These are phyloP conservation scores for Rhizopogon rudus DNA, from an alignment of 768 basidiomycete species.

Conservation along the genomic window DNA sequence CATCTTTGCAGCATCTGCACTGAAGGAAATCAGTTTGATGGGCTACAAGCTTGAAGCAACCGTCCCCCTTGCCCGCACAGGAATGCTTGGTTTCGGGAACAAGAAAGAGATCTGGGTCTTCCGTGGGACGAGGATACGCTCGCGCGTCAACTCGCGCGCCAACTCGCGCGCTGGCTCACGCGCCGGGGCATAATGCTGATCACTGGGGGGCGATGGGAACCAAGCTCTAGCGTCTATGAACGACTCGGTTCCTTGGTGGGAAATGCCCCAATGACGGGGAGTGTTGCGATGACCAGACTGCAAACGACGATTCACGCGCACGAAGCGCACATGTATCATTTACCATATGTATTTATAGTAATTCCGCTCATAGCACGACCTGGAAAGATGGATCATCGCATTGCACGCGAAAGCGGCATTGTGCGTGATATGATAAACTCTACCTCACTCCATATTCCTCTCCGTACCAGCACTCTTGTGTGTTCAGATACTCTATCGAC, in stretches of 20 bases:
- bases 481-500: too few relatives aligned
- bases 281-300: not conserved
- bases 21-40: conserved; percentile 51
- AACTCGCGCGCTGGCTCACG: conserved; percentile 20
- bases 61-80: conserved; percentile 47
- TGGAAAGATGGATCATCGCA: not conserved
- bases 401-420: too few relatives aligned
- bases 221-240: not conserved
- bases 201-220: not conserved
- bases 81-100: conserved; percentile 32
- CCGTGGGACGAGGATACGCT: conserved; percentile 33
- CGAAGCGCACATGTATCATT: not conserved
- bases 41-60: conserved; percentile 65
- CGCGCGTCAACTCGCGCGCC: conserved; percentile 15
- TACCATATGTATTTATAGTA: conserved; percentile 1
- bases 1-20: conserved; percentile 55
- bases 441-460: too few relatives aligned
- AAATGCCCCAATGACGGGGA: not conserved
- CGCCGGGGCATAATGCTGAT: not conserved
- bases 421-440: too few relatives aligned
- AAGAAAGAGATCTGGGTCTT: conserved; percentile 66
- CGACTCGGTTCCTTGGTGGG: not conserved
- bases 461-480: too few relatives aligned
- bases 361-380: too few relatives aligned
- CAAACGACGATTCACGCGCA: not conserved